These are phyloP conservation scores for Aotearoamyces nothofagi DNA, from an alignment of 2,329 filamentous ascomycete genomes.

Conservation along the genomic window DNA sequence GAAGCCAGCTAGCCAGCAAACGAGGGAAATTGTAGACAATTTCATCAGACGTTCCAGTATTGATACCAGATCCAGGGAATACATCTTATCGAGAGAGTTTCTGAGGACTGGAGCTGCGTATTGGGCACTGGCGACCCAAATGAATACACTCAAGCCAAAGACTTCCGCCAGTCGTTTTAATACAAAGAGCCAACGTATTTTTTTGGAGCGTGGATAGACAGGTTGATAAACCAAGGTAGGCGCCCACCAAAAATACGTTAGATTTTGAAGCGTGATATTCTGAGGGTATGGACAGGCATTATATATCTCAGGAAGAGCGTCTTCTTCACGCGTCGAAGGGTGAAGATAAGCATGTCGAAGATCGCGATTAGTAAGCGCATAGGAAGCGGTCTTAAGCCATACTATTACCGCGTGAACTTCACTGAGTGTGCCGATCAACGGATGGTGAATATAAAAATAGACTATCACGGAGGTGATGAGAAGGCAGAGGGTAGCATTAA, in stretches of 20 bases:
- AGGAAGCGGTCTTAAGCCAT: conserved; percentile 91
- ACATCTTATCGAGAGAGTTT: conserved; percentile 83
- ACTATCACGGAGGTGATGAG: conserved; percentile 71
- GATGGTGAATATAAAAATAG: conserved; percentile 85
- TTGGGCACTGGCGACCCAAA: conserved; percentile 90
- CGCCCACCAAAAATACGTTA: conserved; percentile 96
- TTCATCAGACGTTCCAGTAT: conserved; percentile 89
- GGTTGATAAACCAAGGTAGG: conserved; percentile 95
- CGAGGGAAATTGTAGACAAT: conserved; percentile 82
- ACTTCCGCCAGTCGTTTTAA: conserved; percentile 69
- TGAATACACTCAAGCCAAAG: conserved; percentile 65
- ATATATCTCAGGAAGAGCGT: conserved; percentile 69
- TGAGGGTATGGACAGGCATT: conserved; percentile 69
- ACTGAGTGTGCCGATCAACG: conserved; percentile 79
- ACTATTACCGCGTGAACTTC: conserved; percentile 89
- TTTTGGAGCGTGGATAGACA: conserved; percentile 73
- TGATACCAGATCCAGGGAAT: conserved; percentile 60
- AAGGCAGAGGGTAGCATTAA: conserved; percentile 75
- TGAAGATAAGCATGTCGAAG: conserved; percentile 82
- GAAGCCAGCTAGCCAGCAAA: conserved; percentile 96
- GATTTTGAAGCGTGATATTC: conserved; percentile 78
- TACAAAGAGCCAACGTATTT: conserved; percentile 79
- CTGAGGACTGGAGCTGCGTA: conserved; percentile 81
- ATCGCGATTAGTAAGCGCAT: conserved; percentile 92
- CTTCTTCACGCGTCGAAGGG: conserved; percentile 48